These are phyloP conservation scores for Candida dajiaensis DNA, from an alignment of 805 yeast genomes.

Conservation along the genomic window DNA sequence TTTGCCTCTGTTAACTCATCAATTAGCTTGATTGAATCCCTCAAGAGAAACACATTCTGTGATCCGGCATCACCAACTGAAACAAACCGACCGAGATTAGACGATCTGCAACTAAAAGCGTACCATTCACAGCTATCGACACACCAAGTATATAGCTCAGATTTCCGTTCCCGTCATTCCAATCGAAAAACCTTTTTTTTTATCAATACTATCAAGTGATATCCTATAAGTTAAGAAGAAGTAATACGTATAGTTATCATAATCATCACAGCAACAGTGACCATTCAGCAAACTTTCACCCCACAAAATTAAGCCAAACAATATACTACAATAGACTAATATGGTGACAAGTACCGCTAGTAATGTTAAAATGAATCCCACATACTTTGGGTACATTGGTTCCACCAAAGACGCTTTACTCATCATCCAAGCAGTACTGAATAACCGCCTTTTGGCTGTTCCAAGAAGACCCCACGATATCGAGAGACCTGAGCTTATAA, in stretches of 20 bases:
- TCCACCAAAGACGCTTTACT: conserved; percentile 80
- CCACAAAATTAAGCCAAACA: background rate
- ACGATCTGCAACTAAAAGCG: background rate
- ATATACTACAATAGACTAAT: background rate
- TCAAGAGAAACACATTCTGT: no score
- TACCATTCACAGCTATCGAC: background rate
- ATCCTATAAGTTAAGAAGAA: background rate
- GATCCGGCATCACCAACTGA: background rate
- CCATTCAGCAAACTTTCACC: background rate
- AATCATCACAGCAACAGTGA: background rate
- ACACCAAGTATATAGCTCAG: background rate
- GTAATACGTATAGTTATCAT: background rate
- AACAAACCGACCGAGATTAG: background rate
- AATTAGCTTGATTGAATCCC: background rate
- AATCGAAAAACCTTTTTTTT: background rate
- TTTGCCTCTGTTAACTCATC: background rate
- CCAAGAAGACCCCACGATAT: conserved; percentile 78
- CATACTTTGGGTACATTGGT: conserved; percentile 53
- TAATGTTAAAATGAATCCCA: conserved; percentile 13
- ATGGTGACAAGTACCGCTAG: conserved; percentile 1
- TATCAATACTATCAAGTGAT: no score
- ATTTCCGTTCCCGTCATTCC: background rate
- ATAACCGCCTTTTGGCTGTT: conserved; percentile 53
- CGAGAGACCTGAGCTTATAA: conserved; percentile 60
- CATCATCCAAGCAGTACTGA: conserved; percentile 72